Evolutionary conservation across 75 land plant genomes (phyloP).

Genomic region (Cupressus sempervirens): DNA sequence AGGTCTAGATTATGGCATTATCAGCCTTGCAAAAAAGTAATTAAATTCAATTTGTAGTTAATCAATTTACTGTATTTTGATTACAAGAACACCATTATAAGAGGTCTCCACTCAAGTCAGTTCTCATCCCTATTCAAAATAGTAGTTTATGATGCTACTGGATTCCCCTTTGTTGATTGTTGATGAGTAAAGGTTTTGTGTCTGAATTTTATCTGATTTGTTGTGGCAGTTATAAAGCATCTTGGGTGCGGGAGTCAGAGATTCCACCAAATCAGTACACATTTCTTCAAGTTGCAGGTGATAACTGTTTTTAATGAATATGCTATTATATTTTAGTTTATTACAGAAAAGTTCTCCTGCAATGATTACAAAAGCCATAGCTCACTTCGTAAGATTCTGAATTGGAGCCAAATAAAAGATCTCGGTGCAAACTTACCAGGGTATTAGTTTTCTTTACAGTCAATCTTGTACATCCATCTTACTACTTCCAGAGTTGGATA

Average conservation of each 20-base stretch:
- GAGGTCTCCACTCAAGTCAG: not conserved
- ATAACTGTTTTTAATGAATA: not conserved
- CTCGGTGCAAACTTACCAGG: not conserved
- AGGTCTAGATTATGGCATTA: no score
- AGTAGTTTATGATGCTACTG: not conserved
- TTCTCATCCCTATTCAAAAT: not conserved
- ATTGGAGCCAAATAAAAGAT: not conserved
- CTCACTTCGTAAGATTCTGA: not conserved
- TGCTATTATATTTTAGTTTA: not conserved
- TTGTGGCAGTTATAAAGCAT: constrained; percentile 60
- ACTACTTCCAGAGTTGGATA: not conserved
- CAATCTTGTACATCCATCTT: not conserved
- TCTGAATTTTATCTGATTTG: not conserved
- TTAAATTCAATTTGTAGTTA: not conserved
- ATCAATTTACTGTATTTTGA: not conserved
- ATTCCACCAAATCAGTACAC: constrained; percentile 62
- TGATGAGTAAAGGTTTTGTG: not conserved
- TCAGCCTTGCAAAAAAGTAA: not conserved
- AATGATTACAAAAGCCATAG: not conserved
- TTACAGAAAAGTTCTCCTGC: not conserved
- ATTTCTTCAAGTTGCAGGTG: constrained; percentile 59
- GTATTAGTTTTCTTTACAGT: not conserved
- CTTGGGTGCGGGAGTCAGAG: constrained; percentile 52
- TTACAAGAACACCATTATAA: not conserved
- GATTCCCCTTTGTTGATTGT: not conserved